A percentile compares a stretch with the other conserved stretches of the same genome.
Evolutionary conservation across 2,329 filamentous ascomycete genomes (phyloP).

Genomic region (Penicillium crustosum): DNA sequence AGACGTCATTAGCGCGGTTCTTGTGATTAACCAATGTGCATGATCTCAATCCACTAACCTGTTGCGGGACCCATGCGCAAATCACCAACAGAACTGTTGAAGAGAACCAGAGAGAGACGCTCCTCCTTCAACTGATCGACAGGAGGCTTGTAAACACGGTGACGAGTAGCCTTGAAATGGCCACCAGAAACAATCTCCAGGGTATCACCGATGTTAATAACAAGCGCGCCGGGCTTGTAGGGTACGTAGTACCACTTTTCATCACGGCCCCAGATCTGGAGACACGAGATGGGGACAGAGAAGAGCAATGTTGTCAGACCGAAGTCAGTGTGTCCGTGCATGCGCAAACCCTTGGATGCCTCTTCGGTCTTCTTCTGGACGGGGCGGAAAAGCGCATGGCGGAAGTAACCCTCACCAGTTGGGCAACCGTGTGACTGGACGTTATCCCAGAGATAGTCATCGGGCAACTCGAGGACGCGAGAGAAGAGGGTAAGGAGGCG

Average conservation of each 20-base stretch:
- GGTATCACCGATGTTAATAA: constrained; percentile 51
- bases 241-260: constrained; percentile 51
- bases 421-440: constrained; percentile 47
- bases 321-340: constrained; percentile 52
- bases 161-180: constrained; percentile 49
- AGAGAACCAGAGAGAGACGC: constrained; percentile 41
- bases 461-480: constrained; percentile 47
- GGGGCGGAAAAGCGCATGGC: constrained; percentile 48
- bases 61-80: constrained; percentile 46
- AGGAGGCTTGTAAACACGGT: constrained; percentile 47
- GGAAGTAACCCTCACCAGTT: constrained; percentile 49
- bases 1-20: background rate
- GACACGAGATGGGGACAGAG: constrained; percentile 48
- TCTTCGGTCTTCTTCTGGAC: constrained; percentile 36
- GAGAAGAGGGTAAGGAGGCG: constrained; percentile 45
- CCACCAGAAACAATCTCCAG: constrained; percentile 50
- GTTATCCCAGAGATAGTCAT: constrained; percentile 48
- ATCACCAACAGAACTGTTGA: constrained; percentile 50
- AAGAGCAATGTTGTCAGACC: constrained; percentile 50
- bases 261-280: constrained; percentile 49
- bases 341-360: constrained; percentile 41
- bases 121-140: constrained; percentile 36
- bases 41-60: constrained; percentile 15
- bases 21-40: background rate
- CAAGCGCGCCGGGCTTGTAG: constrained; percentile 47